Conservation (phyloP, 768 basidiomycete genomes). For the Suillus subluteus region DNA sequence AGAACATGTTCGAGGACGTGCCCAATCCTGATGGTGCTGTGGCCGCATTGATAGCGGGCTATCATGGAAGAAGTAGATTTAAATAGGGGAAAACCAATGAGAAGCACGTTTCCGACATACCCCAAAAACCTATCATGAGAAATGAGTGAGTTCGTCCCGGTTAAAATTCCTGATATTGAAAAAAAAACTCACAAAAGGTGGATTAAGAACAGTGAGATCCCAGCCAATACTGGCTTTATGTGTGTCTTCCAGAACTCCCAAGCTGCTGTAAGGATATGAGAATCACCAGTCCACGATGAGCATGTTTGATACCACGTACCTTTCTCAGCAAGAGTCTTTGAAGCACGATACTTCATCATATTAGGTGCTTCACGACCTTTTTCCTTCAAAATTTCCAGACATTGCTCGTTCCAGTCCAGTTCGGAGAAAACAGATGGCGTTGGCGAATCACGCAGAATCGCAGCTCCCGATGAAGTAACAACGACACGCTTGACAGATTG, state of each 20-base stretch:
- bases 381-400: conserved; percentile 42
- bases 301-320: conserved; percentile 32
- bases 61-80: not conserved
- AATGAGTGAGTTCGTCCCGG: not conserved
- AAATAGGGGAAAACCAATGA: not conserved
- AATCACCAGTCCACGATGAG: not conserved
- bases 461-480: conserved; percentile 64
- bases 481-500: conserved; percentile 66
- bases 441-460: conserved; percentile 40
- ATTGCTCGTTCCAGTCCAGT: conserved; percentile 61
- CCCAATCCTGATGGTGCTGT: conserved; percentile 39
- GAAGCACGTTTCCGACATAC: conserved; percentile 16
- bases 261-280: conserved; percentile 37
- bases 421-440: conserved; percentile 44
- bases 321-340: conserved; percentile 69
- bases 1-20: conserved; percentile 40
- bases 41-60: conserved; percentile 50
- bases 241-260: conserved; percentile 49
- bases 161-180: not conserved
- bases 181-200: conserved; percentile 38
- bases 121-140: conserved; percentile 30
- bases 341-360: conserved; percentile 54
- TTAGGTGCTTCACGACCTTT: conserved; percentile 47
- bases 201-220: conserved; percentile 45
- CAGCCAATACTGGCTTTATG: conserved; percentile 37